Percentiles rank a stretch among this genome's conserved stretches.
phyloP scores from a whole-genome alignment of 2,329 filamentous ascomycete species.

The Falciphora oryzae region DNA sequence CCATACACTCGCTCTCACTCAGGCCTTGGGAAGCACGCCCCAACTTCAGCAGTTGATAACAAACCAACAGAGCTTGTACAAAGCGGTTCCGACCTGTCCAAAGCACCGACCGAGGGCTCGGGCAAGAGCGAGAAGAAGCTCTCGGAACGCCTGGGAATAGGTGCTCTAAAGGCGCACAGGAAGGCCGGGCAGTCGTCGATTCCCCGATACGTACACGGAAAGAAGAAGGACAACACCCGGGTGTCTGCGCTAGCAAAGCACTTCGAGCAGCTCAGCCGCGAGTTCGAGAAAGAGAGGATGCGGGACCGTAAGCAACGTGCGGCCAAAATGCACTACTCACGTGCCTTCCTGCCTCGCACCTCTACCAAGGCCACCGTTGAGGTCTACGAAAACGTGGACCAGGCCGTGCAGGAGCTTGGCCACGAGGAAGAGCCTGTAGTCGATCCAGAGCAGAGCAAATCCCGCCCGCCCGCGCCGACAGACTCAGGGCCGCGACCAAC shows the following conservation, averaged over 20 bases:
- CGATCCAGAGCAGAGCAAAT: conserved; percentile 23
- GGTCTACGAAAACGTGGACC: conserved; percentile 88
- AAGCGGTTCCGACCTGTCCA: conserved; percentile 3
- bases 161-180: conserved; percentile 53
- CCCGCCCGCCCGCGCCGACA: conserved; percentile 9
- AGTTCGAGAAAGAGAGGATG: conserved; percentile 92
- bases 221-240: conserved; percentile 64
- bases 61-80: not conserved
- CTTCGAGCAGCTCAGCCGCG: conserved; percentile 92
- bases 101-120: conserved; percentile 28
- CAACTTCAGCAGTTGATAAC: not conserved
- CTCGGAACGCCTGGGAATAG: conserved; percentile 63
- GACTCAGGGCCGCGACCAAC: not conserved
- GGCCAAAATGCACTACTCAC: conserved; percentile 65
- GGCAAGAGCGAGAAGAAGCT: conserved; percentile 66
- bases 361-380: conserved; percentile 95
- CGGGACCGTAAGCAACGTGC: conserved; percentile 78
- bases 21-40: conserved; percentile 19
- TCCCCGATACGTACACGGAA: conserved; percentile 75
- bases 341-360: conserved; percentile 77
- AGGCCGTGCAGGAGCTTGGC: conserved; percentile 79
- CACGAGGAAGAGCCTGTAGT: conserved; percentile 55
- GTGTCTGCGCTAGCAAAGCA: conserved; percentile 92
- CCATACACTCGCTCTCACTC: conserved; percentile 41
- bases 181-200: conserved; percentile 69